Evolutionary conservation across 1,139 yeast species (phyloP).

Genomic region (Geotrichum macrosporum): DNA sequence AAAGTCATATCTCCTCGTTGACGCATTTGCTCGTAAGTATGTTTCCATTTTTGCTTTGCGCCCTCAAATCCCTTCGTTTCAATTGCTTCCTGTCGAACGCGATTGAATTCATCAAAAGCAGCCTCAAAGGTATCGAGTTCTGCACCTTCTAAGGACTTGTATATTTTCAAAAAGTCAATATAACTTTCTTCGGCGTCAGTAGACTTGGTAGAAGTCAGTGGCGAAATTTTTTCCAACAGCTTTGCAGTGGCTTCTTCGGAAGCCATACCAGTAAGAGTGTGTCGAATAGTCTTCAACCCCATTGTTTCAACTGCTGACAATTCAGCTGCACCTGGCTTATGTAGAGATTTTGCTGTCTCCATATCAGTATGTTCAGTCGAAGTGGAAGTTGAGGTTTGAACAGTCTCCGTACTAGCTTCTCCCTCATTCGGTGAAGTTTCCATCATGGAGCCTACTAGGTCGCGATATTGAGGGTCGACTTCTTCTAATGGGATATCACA

Average conservation of each 20-base stretch:
- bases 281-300: conserved; percentile 77
- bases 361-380: conserved; percentile 11
- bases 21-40: conserved; percentile 67
- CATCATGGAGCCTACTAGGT: conserved; percentile 31
- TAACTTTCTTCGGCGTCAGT: conserved; percentile 38
- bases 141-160: conserved; percentile 45
- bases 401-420: background rate
- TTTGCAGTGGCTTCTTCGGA: conserved; percentile 26
- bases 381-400: background rate
- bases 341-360: conserved; percentile 34
- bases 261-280: conserved; percentile 63
- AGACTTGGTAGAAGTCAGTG: conserved; percentile 36
- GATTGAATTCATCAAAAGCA: conserved; percentile 63
- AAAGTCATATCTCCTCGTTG: conserved; percentile 41
- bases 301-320: conserved; percentile 70
- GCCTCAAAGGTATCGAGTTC: conserved; percentile 57
- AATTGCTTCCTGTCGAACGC: conserved; percentile 66
- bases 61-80: conserved; percentile 81
- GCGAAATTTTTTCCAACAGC: conserved; percentile 28
- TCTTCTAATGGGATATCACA: conserved; percentile 35
- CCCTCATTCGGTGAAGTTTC: conserved; percentile 1
- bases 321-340: conserved; percentile 52
- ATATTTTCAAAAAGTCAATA: conserved; percentile 63
- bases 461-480: conserved; percentile 41
- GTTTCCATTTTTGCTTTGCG: conserved; percentile 84